Conservation (phyloP, 139 green algal species). For the Picochlorum costavermella region DNA sequence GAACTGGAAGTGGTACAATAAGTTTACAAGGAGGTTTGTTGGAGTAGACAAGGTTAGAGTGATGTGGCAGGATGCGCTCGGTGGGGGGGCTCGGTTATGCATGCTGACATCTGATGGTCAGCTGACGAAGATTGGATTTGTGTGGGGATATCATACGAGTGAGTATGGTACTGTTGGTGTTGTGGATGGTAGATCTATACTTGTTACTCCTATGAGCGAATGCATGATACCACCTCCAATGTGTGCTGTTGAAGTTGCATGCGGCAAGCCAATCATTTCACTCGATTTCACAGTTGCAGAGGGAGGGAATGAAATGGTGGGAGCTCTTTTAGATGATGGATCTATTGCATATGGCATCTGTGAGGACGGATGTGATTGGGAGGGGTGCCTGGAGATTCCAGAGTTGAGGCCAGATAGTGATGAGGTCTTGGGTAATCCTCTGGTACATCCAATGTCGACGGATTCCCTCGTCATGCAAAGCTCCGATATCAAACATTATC, state of each 20-base stretch:
- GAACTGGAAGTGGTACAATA: conserved; percentile 97
- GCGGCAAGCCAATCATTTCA: conserved; percentile 29
- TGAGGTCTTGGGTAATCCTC: background rate
- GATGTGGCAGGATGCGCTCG: background rate
- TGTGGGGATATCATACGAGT: conserved; percentile 32
- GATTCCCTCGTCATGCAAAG: background rate
- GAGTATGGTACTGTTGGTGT: conserved; percentile 66
- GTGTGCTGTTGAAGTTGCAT: conserved; percentile 38
- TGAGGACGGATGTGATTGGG: conserved; percentile 63
- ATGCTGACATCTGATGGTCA: conserved; percentile 7
- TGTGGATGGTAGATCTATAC: conserved; percentile 65
- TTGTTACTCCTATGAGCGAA: conserved; percentile 69
- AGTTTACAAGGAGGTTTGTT: conserved; percentile 51
- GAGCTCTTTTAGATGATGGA: conserved; percentile 46
- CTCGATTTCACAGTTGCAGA: conserved; percentile 20
- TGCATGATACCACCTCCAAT: conserved; percentile 78
- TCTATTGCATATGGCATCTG: conserved; percentile 33
- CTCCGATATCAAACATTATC: background rate
- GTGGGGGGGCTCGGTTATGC: conserved; percentile 34
- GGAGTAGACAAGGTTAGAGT: background rate
- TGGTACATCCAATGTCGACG: background rate
- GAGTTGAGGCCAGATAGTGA: conserved; percentile 31
- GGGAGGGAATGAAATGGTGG: background rate
- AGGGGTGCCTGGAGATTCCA: conserved; percentile 21
- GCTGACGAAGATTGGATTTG: conserved; percentile 18